Conservation (phyloP, 2,329 filamentous ascomycete species). For the Claviceps humidiphila region DNA sequence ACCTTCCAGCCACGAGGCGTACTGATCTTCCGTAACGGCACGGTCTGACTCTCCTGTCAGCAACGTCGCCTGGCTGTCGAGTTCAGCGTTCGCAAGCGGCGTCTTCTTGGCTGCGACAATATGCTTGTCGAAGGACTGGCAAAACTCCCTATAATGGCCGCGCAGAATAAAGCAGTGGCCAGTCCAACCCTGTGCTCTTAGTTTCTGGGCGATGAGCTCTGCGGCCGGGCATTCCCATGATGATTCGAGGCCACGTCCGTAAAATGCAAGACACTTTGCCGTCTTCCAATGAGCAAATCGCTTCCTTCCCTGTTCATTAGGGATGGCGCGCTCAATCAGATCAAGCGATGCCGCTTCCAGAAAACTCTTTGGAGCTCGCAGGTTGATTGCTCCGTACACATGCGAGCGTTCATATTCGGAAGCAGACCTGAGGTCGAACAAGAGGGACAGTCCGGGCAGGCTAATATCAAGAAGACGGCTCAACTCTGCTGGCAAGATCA, state of each 20-base stretch:
- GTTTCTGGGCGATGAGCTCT: constrained; percentile 29
- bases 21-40: constrained; percentile 23
- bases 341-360: constrained; percentile 34
- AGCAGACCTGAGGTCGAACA: constrained; percentile 37
- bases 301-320: constrained; percentile 33
- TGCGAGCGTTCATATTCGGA: constrained; percentile 36
- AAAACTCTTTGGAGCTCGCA: constrained; percentile 36
- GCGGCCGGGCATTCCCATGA: constrained; percentile 38
- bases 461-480: constrained; percentile 38
- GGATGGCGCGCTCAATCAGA: constrained; percentile 35
- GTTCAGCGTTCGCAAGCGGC: constrained; percentile 25
- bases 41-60: constrained; percentile 10
- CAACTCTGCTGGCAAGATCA: constrained; percentile 39
- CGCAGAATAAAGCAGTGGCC: constrained; percentile 42
- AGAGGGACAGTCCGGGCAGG: constrained; percentile 28
- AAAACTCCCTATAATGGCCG: constrained; percentile 43
- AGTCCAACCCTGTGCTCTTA: constrained; percentile 33
- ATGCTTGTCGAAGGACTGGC: constrained; percentile 36
- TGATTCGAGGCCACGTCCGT: constrained; percentile 35
- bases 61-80: constrained; percentile 16
- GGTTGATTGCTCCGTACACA: constrained; percentile 37
- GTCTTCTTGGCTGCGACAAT: constrained; percentile 31
- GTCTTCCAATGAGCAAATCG: constrained; percentile 33
- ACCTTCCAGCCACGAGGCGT: constrained; percentile 30
- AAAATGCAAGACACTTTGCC: constrained; percentile 38